Percentiles rank a stretch among this genome's conserved stretches.
Evolutionary conservation across 345 rosid genomes (phyloP).

Genomic region (Citrus australasica): DNA sequence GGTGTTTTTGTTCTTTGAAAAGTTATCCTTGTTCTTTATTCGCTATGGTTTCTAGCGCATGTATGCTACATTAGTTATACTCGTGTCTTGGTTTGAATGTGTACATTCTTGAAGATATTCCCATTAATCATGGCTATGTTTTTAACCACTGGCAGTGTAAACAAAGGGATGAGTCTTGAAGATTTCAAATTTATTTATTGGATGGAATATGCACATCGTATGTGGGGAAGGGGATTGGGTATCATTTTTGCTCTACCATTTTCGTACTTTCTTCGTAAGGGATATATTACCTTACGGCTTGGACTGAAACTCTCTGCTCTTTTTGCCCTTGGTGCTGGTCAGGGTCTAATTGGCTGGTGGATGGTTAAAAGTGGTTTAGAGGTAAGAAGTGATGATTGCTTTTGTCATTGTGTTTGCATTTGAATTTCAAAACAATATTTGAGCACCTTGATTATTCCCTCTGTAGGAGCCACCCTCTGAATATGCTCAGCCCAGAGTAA

Average conservation of each 20-base stretch:
- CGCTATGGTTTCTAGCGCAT: neutral
- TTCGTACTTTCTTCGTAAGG: slow-evolving; percentile 83
- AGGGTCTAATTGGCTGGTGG: slow-evolving; percentile 99
- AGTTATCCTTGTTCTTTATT: neutral
- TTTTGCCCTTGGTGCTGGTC: slow-evolving; percentile 96
- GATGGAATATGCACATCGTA: slow-evolving; percentile 97
- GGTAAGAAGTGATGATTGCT: slow-evolving; percentile 32
- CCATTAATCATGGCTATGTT: neutral
- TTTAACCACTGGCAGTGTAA: slow-evolving; percentile 47
- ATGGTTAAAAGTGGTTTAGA: slow-evolving; percentile 99
- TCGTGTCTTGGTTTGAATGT: neutral
- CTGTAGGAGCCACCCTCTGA: slow-evolving; percentile 87
- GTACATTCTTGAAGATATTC: neutral
- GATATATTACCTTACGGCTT: slow-evolving; percentile 77
- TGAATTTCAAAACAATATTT: neutral
- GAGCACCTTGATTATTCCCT: slow-evolving; percentile 16
- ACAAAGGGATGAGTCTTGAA: slow-evolving; percentile 87
- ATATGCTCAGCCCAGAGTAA: slow-evolving; percentile 82
- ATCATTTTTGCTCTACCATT: slow-evolving; percentile 95
- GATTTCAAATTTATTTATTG: slow-evolving; percentile 95
- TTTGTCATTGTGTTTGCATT: neutral
- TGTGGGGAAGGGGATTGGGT: slow-evolving; percentile 99
- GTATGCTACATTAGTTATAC: neutral
- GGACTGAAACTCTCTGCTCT: slow-evolving; percentile 75
- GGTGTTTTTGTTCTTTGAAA: neutral